A percentile compares a stretch with the other conserved stretches of the same genome.
Conservation (phyloP, 2,329 filamentous ascomycete genomes). For the Pseudocercospora fuligena region DNA sequence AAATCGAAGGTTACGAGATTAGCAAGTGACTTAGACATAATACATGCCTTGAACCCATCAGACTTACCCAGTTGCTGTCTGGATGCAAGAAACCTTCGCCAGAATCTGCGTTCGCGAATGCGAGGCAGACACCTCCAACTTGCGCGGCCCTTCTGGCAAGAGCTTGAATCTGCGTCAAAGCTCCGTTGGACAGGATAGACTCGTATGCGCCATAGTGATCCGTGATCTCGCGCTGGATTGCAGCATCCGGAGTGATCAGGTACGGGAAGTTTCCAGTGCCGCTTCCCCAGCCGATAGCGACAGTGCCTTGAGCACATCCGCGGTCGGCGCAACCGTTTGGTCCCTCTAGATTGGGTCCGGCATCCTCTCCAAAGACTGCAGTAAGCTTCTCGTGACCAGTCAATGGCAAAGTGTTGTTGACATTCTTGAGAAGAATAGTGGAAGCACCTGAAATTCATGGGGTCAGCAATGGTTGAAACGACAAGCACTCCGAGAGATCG, state of each 20-base stretch:
- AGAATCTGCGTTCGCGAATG: constrained; percentile 85
- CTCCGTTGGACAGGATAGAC: constrained; percentile 62
- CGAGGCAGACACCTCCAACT: constrained; percentile 61
- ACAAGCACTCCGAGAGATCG: too few relatives aligned
- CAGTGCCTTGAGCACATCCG: constrained; percentile 62
- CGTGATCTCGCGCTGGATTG: constrained; percentile 69
- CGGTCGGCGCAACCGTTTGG: constrained; percentile 79
- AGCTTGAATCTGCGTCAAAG: constrained; percentile 54
- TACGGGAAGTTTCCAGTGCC: constrained; percentile 67
- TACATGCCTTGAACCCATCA: too few relatives aligned
- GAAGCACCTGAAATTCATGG: constrained; percentile 56
- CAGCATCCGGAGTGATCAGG: constrained; percentile 64
- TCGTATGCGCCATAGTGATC: constrained; percentile 66
- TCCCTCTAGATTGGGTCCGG: constrained; percentile 72
- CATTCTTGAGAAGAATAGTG: constrained; percentile 70
- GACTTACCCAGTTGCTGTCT: constrained; percentile 67
- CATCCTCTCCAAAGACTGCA: constrained; percentile 81
- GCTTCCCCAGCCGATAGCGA: constrained; percentile 70
- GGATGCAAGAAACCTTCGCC: constrained; percentile 85
- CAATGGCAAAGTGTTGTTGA: constrained; percentile 59
- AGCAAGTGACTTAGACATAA: too few relatives aligned
- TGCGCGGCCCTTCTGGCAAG: constrained; percentile 60
- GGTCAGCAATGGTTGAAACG: too few relatives aligned
- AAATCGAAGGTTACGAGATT: too few relatives aligned
- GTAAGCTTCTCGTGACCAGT: constrained; percentile 70